A percentile compares a stretch with the other conserved stretches of the same genome.
These are phyloP conservation scores for Taiwanofungus camphoratus DNA, from an alignment of 1,284 basidiomycete genomes.

Conservation along the genomic window DNA sequence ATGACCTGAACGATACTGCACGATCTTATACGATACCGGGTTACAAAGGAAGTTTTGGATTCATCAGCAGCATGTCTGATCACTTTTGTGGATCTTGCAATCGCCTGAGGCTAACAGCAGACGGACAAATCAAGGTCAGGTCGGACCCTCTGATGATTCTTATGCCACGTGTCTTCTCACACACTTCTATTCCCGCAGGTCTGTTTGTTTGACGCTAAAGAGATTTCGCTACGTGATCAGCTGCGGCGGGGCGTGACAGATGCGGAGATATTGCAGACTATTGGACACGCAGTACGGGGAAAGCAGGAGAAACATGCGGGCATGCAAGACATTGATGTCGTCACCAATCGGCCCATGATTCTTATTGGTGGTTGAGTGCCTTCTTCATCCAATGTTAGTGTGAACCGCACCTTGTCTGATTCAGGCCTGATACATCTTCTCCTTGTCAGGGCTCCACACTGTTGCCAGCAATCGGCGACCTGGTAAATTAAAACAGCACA, in stretches of 20 bases:
- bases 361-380: slow-evolving; percentile 80
- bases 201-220: slow-evolving; percentile 82
- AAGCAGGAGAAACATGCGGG: slow-evolving; percentile 85
- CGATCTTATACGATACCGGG: slow-evolving; percentile 75
- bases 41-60: slow-evolving; percentile 71
- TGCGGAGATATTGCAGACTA: slow-evolving; percentile 54
- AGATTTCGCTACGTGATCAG: slow-evolving; percentile 75
- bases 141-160: not conserved
- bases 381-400: slow-evolving; percentile 20
- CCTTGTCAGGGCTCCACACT: slow-evolving; percentile 7
- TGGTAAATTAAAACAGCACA: no score
- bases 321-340: slow-evolving; percentile 75
- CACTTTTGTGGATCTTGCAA: slow-evolving; percentile 88
- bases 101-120: slow-evolving; percentile 77
- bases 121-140: slow-evolving; percentile 82
- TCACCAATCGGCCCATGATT: slow-evolving; percentile 83
- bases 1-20: slow-evolving; percentile 77
- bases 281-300: slow-evolving; percentile 60
- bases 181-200: slow-evolving; percentile 44
- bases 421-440: slow-evolving; percentile 4
- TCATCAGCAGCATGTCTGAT: slow-evolving; percentile 91
- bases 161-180: slow-evolving; percentile 2
- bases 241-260: slow-evolving; percentile 64
- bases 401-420: not conserved
- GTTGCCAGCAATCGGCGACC: no score